phyloP scores from a whole-genome alignment of 2,329 filamentous ascomycete species.

The Penicillium sp. region DNA sequence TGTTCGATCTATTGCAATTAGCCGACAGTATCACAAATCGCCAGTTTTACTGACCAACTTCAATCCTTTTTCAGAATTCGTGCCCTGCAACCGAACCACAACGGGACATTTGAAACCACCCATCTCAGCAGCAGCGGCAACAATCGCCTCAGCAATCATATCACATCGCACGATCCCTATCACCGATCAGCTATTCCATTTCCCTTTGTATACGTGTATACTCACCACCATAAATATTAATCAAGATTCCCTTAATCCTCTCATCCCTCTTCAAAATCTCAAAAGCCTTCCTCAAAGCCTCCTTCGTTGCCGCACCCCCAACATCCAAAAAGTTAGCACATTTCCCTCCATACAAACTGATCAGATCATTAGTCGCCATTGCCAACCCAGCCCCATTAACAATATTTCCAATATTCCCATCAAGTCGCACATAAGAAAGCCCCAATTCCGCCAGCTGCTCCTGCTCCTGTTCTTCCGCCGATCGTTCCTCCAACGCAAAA shows the following conservation, averaged over 20 bases:
- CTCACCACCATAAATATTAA: slow-evolving; percentile 53
- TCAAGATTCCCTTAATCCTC: slow-evolving; percentile 44
- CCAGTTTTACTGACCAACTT: slow-evolving; percentile 37
- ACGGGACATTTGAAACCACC: slow-evolving; percentile 44
- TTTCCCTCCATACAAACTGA: slow-evolving; percentile 26
- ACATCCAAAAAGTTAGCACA: slow-evolving; percentile 37
- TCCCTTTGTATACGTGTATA: not conserved
- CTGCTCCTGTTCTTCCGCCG: slow-evolving; percentile 32
- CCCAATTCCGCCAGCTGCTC: slow-evolving; percentile 37
- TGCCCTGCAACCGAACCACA: slow-evolving; percentile 50
- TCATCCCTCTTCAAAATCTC: slow-evolving; percentile 25
- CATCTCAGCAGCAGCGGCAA: slow-evolving; percentile 42
- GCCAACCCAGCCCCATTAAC: slow-evolving; percentile 38
- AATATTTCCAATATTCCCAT: slow-evolving; percentile 35
- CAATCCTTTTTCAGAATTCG: slow-evolving; percentile 45
- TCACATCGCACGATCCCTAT: slow-evolving; percentile 51
- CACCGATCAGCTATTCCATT: not conserved
- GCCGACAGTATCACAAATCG: not conserved
- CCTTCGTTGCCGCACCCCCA: slow-evolving; percentile 30
- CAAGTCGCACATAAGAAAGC: slow-evolving; percentile 31
- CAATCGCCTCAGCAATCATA: slow-evolving; percentile 53
- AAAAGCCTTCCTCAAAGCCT: slow-evolving; percentile 31
- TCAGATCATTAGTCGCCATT: slow-evolving; percentile 37
- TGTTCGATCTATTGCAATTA: slow-evolving; percentile 32
- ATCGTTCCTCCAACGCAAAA: slow-evolving; percentile 39